Base-by-base conservation (phyloP, 768 basidiomycete genomes). In the Lentinula detonsa region DNA sequence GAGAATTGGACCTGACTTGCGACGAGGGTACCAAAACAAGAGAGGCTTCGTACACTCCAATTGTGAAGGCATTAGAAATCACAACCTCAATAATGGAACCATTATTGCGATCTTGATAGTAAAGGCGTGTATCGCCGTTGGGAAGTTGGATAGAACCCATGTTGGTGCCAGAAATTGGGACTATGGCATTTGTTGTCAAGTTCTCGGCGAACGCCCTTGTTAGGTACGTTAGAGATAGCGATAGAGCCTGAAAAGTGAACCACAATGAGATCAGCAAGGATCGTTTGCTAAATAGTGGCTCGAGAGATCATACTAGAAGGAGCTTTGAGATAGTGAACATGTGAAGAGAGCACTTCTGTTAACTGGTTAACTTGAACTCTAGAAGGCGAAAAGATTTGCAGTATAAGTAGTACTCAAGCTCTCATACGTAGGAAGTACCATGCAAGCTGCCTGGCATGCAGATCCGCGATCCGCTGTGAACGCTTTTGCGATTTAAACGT, bases 101-200 rank as follows among this genome's bases (percentile, higher is more conserved):
- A 33, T 28, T 31, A 23, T 43, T 40, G 10, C 13, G 13, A 15
- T 56, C 37, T 28, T 39, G 40, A 33, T 56, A 56, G 54, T 56
- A 56, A 13, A 56, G 54, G 4, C 54, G 54, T 28, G 54, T 56
- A 33, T 56, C 54, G 21, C 54, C 54, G 23, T 56, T 56, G 50
- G 50, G 31, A 16, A 52, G 50, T 15, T 31, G 28, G 4, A 52
- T 13, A 2, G 50, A 31, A 16, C 50, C 50, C 50, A 52, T 52
- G 33, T 31, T 52, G 50, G 50, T 52, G 23, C 50, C 50, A 34
- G 50, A 52, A 16, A 52, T 18, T 15, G 50, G 50, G 10, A 52
- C 50, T 7, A 52, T 18, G n/a, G 50, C 50, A 18, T 52, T 18
- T 4, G 50, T 10, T 5, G 50, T 52, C 50, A 52, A 13, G 23